Conservation (phyloP, 1,284 basidiomycete species). For the Microbotryum violaceum region DNA sequence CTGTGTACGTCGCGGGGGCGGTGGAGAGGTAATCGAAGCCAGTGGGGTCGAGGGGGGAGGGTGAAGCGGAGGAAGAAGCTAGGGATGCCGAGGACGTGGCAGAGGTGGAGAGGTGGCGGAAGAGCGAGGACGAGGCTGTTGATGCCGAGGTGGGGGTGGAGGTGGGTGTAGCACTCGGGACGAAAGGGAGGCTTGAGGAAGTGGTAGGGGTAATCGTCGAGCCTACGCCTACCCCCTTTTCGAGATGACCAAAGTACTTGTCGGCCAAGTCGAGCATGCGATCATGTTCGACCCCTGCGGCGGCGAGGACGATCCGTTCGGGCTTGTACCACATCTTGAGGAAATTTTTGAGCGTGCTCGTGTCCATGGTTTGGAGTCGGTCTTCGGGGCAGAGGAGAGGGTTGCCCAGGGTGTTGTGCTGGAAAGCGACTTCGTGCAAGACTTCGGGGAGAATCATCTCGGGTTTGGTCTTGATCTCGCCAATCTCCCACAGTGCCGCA, state of each 20-base stretch:
- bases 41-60: slow-evolving; percentile 34
- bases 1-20: slow-evolving; percentile 66
- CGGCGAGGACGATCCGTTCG: slow-evolving; percentile 88
- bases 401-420: slow-evolving; percentile 73
- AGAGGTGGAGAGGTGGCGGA: slow-evolving; percentile 61
- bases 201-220: slow-evolving; percentile 52
- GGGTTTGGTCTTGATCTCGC: slow-evolving; percentile 80
- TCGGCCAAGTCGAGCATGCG: slow-evolving; percentile 76
- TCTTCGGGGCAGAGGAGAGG: slow-evolving; percentile 81
- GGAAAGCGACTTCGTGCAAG: slow-evolving; percentile 78
- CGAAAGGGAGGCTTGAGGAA: slow-evolving; percentile 22
- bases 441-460: slow-evolving; percentile 94
- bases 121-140: slow-evolving; percentile 60
- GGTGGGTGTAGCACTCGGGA: slow-evolving; percentile 10
- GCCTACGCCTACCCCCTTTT: slow-evolving; percentile 37
- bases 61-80: slow-evolving; percentile 38
- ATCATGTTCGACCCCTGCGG: slow-evolving; percentile 83
- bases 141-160: slow-evolving; percentile 38
- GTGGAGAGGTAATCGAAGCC: slow-evolving; percentile 42
- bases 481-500: slow-evolving; percentile 85
- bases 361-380: slow-evolving; percentile 63
- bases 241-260: slow-evolving; percentile 70
- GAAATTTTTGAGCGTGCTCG: slow-evolving; percentile 56
- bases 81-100: slow-evolving; percentile 58
- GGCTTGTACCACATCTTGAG: slow-evolving; percentile 82